Evolutionary conservation across 768 basidiomycete genomes (phyloP), one percentile per base, ranked within the genome.

Genomic region (Coprinellus micaceus): DNA sequence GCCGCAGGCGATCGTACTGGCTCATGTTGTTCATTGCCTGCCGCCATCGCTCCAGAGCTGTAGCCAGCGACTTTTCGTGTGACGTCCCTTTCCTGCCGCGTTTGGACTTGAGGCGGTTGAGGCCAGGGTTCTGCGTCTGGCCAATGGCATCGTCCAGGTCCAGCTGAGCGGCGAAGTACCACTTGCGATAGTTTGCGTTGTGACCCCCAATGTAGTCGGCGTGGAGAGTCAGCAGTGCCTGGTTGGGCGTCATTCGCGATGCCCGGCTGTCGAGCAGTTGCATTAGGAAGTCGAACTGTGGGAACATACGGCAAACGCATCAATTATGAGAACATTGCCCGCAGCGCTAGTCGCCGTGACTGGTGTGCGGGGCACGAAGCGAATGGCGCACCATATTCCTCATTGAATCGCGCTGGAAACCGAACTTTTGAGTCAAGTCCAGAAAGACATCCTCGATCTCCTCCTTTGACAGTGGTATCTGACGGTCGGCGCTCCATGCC

Each of bases 1-100:
- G 97, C 29, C 97, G 83, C 53, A 98, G 84, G 51, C 97, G 86
- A 68, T 99, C 97, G 69, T 99, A 99, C 66, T 95, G 91, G 64
- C 88, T 92, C 97, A 98, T 99, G 74, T 86, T 91, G 77, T 93
- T 89, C 97, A 98, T 99, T 2, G 95, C 97, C 67, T 93, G 89
- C 52, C 94, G 81, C 96, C 97, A 99, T 45, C 95, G 82, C 54
- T 90, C 91, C 60, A 94, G 78, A 12, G 97, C 97, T 2, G 83
- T 86, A 58, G 86, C 83, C 19, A 99, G 80, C 2, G 77, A 82
- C 63, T 83, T 86, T 54, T 82, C 82, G 29, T 81, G 81, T 2
- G 80, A 69, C 1, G 78, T 80, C 37, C 80, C 78, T 61, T 77
- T 83, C 54, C 56, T 72, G 57, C 74, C 70, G 28, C 80, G 77